Conservation (phyloP, 441 rosid species). For the Macaranga tanarius region DNA sequence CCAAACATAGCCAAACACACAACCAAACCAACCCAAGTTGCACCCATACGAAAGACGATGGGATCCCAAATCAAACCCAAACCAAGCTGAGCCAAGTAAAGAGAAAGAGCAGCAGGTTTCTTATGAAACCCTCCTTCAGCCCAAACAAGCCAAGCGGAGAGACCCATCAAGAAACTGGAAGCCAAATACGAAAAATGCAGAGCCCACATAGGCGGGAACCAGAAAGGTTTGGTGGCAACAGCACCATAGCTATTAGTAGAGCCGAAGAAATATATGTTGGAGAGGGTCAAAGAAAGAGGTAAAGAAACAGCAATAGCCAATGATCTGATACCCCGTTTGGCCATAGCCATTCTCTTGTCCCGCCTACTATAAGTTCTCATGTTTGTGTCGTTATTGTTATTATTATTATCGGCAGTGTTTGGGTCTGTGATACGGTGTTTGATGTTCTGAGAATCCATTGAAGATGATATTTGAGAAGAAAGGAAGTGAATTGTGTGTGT, state of each 20-base stretch:
- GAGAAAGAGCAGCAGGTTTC: constrained; percentile 47
- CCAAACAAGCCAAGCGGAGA: constrained; percentile 94
- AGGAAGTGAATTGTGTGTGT: constrained; percentile 3
- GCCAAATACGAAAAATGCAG: constrained; percentile 46
- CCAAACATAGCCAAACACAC: constrained; percentile 44
- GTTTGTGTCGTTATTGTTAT: neutral
- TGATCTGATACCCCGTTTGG: constrained; percentile 68
- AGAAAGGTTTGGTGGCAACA: constrained; percentile 29
- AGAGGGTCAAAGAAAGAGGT: constrained; percentile 56
- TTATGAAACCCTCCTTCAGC: constrained; percentile 78
- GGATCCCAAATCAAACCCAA: constrained; percentile 57
- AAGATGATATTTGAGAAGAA: neutral
- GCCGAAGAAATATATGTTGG: constrained; percentile 50
- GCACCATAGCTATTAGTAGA: constrained; percentile 26
- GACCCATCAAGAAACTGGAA: constrained; percentile 59
- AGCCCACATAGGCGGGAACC: constrained; percentile 69
- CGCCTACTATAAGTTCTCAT: constrained; percentile 24
- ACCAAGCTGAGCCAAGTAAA: constrained; percentile 54
- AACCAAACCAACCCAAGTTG: constrained; percentile 44
- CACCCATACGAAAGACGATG: constrained; percentile 43
- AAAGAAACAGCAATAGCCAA: constrained; percentile 56
- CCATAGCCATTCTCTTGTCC: constrained; percentile 52
- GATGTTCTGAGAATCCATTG: constrained; percentile 57
- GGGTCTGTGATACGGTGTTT: constrained; percentile 48
- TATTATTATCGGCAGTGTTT: constrained; percentile 8